Percentiles rank a stretch among this genome's conserved stretches.
Conservation (phyloP, 306 rosid species). For the Casuarina cunninghamiana region DNA sequence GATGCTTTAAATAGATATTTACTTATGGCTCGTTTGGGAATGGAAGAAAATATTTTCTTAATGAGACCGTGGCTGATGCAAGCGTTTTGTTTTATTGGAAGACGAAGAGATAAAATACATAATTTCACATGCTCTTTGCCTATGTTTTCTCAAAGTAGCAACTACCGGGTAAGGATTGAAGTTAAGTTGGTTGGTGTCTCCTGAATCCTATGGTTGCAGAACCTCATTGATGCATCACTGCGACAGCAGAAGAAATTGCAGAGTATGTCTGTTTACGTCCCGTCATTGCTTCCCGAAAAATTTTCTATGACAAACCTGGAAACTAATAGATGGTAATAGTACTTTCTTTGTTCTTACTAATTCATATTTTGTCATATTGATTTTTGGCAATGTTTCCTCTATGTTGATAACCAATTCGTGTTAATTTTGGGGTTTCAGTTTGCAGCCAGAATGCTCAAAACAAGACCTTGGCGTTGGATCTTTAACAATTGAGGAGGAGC, state of each 20-base stretch:
- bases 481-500: constrained; percentile 52
- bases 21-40: not conserved
- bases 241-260: constrained; percentile 83
- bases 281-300: constrained; percentile 50
- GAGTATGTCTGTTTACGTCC: constrained; percentile 59
- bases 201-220: constrained; percentile 45
- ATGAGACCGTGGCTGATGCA: not conserved
- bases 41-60: not conserved
- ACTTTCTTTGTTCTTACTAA: not conserved
- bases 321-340: constrained; percentile 51
- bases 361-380: not conserved
- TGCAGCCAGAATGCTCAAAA: constrained; percentile 52
- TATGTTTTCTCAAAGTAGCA: not conserved
- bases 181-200: not conserved
- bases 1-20: not conserved
- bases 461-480: constrained; percentile 43
- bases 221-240: constrained; percentile 61
- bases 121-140: not conserved
- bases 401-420: constrained; percentile 19
- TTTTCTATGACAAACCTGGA: constrained; percentile 41
- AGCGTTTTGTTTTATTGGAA: not conserved
- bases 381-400: constrained; percentile 2
- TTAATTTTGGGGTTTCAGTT: constrained; percentile 42
- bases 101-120: not conserved
- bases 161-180: not conserved